Evolutionary conservation across 768 basidiomycete genomes (phyloP).

Genomic region (Boletales sp.): DNA sequence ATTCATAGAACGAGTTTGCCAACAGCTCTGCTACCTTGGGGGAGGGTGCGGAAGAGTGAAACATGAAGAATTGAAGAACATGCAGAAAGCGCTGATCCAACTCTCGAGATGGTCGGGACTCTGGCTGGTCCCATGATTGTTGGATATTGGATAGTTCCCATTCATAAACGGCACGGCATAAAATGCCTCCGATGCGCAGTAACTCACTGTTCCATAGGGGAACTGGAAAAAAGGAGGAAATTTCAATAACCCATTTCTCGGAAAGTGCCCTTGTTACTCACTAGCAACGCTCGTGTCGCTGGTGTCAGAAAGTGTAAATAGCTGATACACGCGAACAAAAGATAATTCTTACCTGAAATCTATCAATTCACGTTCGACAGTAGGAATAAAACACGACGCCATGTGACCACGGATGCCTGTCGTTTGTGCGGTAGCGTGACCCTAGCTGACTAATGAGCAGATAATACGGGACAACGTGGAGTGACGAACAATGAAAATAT

Average conservation of each 20-base stretch:
- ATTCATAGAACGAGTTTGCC: constrained; percentile 74
- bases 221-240: too few species aligned
- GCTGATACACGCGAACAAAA: too few species aligned
- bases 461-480: neutral
- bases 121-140: neutral
- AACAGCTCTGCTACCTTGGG: constrained; percentile 67
- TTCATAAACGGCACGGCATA: constrained; percentile 10
- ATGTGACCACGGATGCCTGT: constrained; percentile 16
- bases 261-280: neutral
- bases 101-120: too few species aligned
- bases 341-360: constrained; percentile 9
- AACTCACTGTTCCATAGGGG: neutral
- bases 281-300: constrained; percentile 10
- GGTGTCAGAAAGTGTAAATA: neutral
- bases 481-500: constrained; percentile 10
- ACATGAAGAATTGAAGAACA: constrained; percentile 10
- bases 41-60: constrained; percentile 60
- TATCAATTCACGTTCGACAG: constrained; percentile 16
- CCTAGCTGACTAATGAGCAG: neutral
- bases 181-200: constrained; percentile 7
- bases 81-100: constrained; percentile 1
- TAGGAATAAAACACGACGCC: constrained; percentile 14
- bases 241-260: too few species aligned
- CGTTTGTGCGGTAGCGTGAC: constrained; percentile 11
- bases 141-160: constrained; percentile 10